A percentile compares a stretch with the other conserved stretches of the same genome.
phyloP scores from a whole-genome alignment of 129 eudicot genomes.

The Glebionis coronaria region DNA sequence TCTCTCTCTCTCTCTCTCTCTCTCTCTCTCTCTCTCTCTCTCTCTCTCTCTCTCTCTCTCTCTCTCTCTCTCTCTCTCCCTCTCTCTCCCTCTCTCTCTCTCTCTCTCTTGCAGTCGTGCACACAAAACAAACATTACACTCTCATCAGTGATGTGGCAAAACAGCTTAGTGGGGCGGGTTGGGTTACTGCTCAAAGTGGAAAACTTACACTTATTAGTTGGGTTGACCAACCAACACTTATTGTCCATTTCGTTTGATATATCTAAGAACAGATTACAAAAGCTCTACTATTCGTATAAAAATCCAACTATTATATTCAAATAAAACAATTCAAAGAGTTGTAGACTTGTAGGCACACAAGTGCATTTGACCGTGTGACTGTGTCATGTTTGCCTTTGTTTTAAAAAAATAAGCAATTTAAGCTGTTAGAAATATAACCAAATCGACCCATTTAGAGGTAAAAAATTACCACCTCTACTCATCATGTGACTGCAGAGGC shows the following conservation, averaged over 20 bases:
- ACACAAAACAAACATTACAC: neutral
- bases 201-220: neutral
- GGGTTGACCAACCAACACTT: conserved; percentile 3
- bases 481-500: neutral
- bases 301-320: neutral
- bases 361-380: neutral
- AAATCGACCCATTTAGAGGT: neutral
- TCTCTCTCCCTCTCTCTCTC: no score
- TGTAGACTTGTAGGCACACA: neutral
- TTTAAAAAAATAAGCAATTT: neutral
- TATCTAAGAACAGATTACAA: neutral
- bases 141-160: neutral
- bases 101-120: neutral
- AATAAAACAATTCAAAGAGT: neutral
- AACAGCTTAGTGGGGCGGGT: neutral
- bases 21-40: no score
- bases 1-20: no score
- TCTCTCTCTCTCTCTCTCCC: no score
- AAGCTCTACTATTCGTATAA: neutral
- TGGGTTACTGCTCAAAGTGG: neutral
- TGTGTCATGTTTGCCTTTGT: neutral
- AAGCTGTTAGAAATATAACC: conserved; percentile 9
- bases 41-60: no score
- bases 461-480: neutral
- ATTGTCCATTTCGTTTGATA: conserved; percentile 2